Evolutionary conservation across 257 asterid genomes (phyloP).

Genomic region (Avicennia marina): DNA sequence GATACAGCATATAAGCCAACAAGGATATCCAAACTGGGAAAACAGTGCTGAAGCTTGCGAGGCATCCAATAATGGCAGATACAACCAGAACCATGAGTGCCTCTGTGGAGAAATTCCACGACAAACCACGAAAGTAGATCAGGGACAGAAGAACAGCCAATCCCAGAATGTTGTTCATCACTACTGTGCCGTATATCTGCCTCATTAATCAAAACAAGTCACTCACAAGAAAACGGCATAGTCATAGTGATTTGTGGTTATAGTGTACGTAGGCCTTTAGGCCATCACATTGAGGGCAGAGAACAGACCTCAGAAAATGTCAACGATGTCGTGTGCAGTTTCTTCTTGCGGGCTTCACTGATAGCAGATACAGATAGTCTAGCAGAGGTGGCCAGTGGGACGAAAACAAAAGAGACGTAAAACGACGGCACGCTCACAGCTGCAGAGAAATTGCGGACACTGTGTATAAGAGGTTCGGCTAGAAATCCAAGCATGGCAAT

Average conservation of each 20-base stretch:
- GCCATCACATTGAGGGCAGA: neutral
- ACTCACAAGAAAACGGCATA: too few relatives aligned
- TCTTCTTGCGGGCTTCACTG: constrained; percentile 38
- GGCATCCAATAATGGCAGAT: constrained; percentile 37
- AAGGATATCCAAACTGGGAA: constrained; percentile 40
- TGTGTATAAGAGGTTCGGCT: constrained; percentile 5
- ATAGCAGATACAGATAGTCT: constrained; percentile 51
- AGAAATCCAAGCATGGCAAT: constrained; percentile 11
- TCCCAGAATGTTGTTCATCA: constrained; percentile 54
- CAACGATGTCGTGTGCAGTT: constrained; percentile 41
- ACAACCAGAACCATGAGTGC: constrained; percentile 36
- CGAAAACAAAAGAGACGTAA: constrained; percentile 40
- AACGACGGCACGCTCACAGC: constrained; percentile 17
- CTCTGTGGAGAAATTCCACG: constrained; percentile 44
- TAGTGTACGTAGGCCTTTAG: too few relatives aligned
- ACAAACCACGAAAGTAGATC: constrained; percentile 33
- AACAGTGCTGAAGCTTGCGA: constrained; percentile 31
- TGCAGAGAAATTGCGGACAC: constrained; percentile 1
- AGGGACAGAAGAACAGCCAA: constrained; percentile 41
- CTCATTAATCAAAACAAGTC: too few relatives aligned
- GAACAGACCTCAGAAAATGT: constrained; percentile 53
- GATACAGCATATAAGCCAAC: constrained; percentile 41
- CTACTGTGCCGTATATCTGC: constrained; percentile 62
- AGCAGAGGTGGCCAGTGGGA: constrained; percentile 60
- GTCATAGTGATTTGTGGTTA: too few relatives aligned